Conservation (phyloP, 225 moss, liverwort and hornwort genomes). For the Marchantia polymorpha region DNA sequence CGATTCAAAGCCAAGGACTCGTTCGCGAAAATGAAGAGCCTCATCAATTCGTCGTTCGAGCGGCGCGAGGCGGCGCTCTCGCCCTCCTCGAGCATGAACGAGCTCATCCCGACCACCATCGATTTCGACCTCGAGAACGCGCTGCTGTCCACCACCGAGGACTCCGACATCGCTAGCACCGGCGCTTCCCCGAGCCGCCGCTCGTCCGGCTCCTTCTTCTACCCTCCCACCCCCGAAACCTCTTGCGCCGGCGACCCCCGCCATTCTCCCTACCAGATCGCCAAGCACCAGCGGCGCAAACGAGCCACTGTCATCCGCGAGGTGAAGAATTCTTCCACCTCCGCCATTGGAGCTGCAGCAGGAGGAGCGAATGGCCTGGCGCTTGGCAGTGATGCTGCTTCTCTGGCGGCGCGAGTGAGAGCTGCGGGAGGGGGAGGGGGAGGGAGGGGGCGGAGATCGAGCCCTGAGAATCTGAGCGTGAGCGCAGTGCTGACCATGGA, state of each 20-base stretch:
- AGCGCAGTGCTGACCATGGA: constrained; percentile 33
- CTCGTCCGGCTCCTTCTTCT: constrained; percentile 29
- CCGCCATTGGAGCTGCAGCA: neutral
- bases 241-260: neutral
- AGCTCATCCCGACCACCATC: constrained; percentile 28
- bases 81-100: constrained; percentile 30
- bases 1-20: constrained; percentile 1
- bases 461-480: constrained; percentile 11
- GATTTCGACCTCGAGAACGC: constrained; percentile 39
- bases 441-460: neutral
- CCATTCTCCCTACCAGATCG: constrained; percentile 22
- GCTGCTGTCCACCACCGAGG: constrained; percentile 10
- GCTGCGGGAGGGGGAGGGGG: neutral
- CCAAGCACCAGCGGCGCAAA: constrained; percentile 29
- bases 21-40: constrained; percentile 18
- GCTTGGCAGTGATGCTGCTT: constrained; percentile 15
- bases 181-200: constrained; percentile 40
- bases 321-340: constrained; percentile 21
- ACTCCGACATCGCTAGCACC: constrained; percentile 24
- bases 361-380: neutral
- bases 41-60: constrained; percentile 13
- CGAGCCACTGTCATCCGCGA: constrained; percentile 24
- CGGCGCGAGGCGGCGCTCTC: constrained; percentile 3
- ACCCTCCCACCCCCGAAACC: constrained; percentile 15
- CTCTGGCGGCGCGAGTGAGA: neutral